These are phyloP conservation scores for Mycocentrospora acerina DNA, from an alignment of 2,329 filamentous ascomycete genomes.

Conservation along the genomic window DNA sequence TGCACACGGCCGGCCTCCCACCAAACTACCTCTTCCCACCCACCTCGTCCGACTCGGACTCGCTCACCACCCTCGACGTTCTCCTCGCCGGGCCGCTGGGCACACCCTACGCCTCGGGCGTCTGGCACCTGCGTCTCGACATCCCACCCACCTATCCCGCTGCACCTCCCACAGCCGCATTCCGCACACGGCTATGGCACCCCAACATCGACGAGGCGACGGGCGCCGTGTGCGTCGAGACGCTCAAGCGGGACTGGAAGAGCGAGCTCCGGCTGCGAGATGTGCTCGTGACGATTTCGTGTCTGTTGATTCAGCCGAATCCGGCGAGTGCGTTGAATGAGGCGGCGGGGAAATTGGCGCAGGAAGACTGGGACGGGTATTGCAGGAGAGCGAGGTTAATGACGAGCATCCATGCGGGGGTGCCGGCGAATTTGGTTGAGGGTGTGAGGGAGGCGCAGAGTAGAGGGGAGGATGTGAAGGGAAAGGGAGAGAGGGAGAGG, in stretches of 20 bases:
- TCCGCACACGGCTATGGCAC: conserved; percentile 64
- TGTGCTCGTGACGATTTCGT: conserved; percentile 61
- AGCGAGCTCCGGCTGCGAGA: conserved; percentile 59
- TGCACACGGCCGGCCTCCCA: conserved; percentile 58
- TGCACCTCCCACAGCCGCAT: conserved; percentile 58
- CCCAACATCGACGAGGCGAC: conserved; percentile 65
- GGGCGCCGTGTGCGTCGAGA: conserved; percentile 65
- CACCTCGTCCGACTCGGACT: conserved; percentile 45
- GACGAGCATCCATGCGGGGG: conserved; percentile 61
- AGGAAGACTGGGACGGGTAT: conserved; percentile 60
- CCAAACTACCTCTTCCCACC: conserved; percentile 63
- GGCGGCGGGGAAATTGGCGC: conserved; percentile 58
- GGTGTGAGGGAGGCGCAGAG: conserved; percentile 56
- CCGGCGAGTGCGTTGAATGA: conserved; percentile 65
- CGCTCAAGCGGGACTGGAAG: conserved; percentile 65
- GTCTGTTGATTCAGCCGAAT: conserved; percentile 64
- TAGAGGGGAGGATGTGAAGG: conserved; percentile 53
- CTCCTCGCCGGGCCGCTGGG: conserved; percentile 61
- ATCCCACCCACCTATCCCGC: conserved; percentile 60
- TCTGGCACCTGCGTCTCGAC: conserved; percentile 62
- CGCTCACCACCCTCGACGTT: conserved; percentile 59
- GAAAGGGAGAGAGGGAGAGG: conserved; percentile 9
- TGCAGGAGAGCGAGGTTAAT: conserved; percentile 60
- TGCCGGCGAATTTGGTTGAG: conserved; percentile 49
- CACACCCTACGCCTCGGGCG: conserved; percentile 60